Evolutionary conservation across 1,284 basidiomycete genomes (phyloP).

Genomic region (Boletus semigastroideus): DNA sequence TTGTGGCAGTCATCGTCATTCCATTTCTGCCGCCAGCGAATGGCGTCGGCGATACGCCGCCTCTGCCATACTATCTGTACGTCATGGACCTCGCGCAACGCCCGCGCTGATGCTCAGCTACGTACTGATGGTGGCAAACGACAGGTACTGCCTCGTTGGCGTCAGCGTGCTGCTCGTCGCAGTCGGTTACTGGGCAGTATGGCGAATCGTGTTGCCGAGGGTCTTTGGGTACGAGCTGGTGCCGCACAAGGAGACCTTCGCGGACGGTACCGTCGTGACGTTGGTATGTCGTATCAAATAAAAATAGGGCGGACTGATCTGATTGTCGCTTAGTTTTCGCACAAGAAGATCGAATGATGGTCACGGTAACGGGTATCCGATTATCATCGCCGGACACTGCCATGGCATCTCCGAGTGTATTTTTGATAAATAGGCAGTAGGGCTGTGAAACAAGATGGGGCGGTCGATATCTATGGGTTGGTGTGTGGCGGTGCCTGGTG

Average conservation of each 20-base stretch:
- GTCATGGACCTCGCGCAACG: conserved; percentile 12
- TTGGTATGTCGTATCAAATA: conserved; percentile 33
- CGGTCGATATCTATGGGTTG: too few relatives aligned
- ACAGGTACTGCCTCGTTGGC: conserved; percentile 55
- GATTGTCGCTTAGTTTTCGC: too few relatives aligned
- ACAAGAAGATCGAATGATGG: too few relatives aligned
- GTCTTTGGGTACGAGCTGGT: conserved; percentile 50
- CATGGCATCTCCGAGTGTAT: too few relatives aligned
- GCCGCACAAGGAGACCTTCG: conserved; percentile 46
- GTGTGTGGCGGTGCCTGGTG: too few relatives aligned
- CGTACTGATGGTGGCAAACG: not conserved
- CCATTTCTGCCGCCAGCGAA: conserved; percentile 57
- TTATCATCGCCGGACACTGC: too few relatives aligned
- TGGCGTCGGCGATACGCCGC: conserved; percentile 57
- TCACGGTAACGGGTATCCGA: too few relatives aligned
- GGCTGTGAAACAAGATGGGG: too few relatives aligned
- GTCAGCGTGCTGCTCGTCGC: conserved; percentile 49
- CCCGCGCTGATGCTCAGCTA: too few relatives aligned
- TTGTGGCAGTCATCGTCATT: conserved; percentile 46
- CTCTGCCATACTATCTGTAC: conserved; percentile 58
- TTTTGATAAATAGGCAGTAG: too few relatives aligned
- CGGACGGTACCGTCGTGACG: conserved; percentile 58
- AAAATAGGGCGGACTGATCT: too few relatives aligned
- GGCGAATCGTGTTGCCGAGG: conserved; percentile 50
- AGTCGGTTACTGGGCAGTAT: conserved; percentile 54